Evolutionary conservation across 2,329 filamentous ascomycete genomes (phyloP), one percentile per base, ranked within the genome.

Genomic region (Daldinia eschscholtzii): DNA sequence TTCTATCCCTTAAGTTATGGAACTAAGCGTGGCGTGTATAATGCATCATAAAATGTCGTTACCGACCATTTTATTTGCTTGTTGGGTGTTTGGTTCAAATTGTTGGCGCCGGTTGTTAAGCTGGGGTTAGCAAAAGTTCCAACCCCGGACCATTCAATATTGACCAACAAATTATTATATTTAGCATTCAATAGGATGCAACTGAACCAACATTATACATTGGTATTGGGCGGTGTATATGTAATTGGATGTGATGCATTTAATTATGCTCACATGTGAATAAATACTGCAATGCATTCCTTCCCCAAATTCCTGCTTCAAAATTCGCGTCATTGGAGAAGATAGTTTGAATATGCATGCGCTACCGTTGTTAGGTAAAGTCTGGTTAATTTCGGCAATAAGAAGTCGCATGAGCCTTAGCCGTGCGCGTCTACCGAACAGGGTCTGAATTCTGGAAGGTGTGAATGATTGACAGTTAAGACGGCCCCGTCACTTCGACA

Each of bases 371-470:
- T 5, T 30, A 50, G 35, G 10, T 28, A 28, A 48, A 26, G 44
- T 28, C 28, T 15, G 23, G 13, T 48, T 48, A 15, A 5, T 48
- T 28, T 48, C 44, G 44, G 44, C 44, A 20, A 48, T 48, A 26
- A 48, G 18, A 46, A 1, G 18, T 46, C 23, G 6, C 46, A 30
- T 50, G 23, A 13, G 46, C 46, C 26, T 33, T 52, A 52, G 6
- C 26, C 26, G 46, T 52, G 26, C 6, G 13, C 7, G 26, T 52
- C 46, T 52, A 15, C 46, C 26, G 46, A 30, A 33, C 46, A 52
- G 46, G 26, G 46, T 30, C 33, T 52, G 26, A 33, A 33, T 52
- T 33, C 26, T 33, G 46, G 46, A 33, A 52, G 46, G 46, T 52
- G 26, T 33, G 30, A 52, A 42, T 18, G 26, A 52, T 33, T 26